phyloP scores from a whole-genome alignment of 345 rosid genomes.

The Mangifera indica region DNA sequence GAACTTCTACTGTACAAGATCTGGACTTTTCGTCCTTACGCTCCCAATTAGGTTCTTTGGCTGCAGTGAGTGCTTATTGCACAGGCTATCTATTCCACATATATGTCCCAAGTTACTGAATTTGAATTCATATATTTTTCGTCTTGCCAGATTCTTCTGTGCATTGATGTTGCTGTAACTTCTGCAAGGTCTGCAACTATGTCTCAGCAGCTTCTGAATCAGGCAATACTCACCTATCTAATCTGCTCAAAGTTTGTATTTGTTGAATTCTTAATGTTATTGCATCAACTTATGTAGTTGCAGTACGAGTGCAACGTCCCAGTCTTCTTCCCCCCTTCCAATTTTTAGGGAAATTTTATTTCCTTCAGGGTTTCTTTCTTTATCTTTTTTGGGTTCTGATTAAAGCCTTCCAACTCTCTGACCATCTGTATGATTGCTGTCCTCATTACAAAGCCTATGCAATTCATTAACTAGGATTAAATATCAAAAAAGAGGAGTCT shows the following conservation, averaged over 20 bases:
- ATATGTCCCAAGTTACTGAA: constrained; percentile 11
- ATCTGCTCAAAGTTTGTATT: constrained; percentile 17
- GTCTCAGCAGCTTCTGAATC: constrained; percentile 78
- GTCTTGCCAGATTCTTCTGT: constrained; percentile 75
- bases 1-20: constrained; percentile 64
- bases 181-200: constrained; percentile 73
- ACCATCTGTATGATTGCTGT: neutral
- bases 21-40: constrained; percentile 70
- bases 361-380: neutral
- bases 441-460: constrained; percentile 3
- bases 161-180: constrained; percentile 89
- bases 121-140: constrained; percentile 25
- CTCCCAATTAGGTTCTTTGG: constrained; percentile 78
- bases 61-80: constrained; percentile 63
- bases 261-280: constrained; percentile 5
- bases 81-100: constrained; percentile 17
- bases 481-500: neutral
- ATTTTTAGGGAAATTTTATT: neutral
- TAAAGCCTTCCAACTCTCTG: constrained; percentile 9
- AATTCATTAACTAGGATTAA: neutral
- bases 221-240: constrained; percentile 47
- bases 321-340: too few relatives aligned
- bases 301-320: neutral
- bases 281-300: neutral
- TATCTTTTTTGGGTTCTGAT: neutral